Base-by-base conservation (phyloP, 768 basidiomycete genomes). In the Cystobasidium onofrii region DNA sequence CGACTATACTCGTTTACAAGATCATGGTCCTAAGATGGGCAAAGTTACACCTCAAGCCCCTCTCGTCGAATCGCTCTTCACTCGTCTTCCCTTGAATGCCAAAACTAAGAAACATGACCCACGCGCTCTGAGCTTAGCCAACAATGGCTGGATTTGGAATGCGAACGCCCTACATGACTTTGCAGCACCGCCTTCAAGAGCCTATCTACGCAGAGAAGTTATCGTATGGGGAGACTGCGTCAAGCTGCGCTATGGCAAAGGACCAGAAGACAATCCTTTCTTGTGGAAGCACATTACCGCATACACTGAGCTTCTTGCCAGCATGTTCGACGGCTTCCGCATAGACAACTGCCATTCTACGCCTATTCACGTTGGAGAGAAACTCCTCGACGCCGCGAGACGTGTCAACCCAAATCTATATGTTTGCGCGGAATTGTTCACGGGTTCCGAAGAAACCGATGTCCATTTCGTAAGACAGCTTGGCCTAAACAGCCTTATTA, bases 311-410 rank as follows among this genome's bases (percentile, higher is more conserved):
- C 84, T 85, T 10, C 88, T 98, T 31, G 96, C 95, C 0, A 83
- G 82, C 44, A 85, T 86, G 9, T 99, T 97, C 80, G 90, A 97
- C 74, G 96, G 96, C 12, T 99, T 99, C 86, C 87, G 96, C 33
- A 89, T 99, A 78, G 96, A 99, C 82, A 99, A 99, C 80, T 96
- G 92, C 75, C 95, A 99, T 82, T 98, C 95, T 1, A 99, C 96
- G 0, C 96, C 96, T 17, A 82, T 98, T 39, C 87, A 91, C 76
- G 92, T 98, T n/a, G 96, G 96, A n/a, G 88, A 89, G n/a, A 84
- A 85, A 55, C 88, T 99, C 84, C 87, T 99, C 41, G 96, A 99
- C 80, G 88, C 88, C 20, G 94, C 94, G 6, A 86, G 96, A 36
- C 87, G 87, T 25, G 87, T 87, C 64, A 92, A 92, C 76, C 94